phyloP scores from a whole-genome alignment of 139 green algal species.

The Chlorella sp. region DNA sequence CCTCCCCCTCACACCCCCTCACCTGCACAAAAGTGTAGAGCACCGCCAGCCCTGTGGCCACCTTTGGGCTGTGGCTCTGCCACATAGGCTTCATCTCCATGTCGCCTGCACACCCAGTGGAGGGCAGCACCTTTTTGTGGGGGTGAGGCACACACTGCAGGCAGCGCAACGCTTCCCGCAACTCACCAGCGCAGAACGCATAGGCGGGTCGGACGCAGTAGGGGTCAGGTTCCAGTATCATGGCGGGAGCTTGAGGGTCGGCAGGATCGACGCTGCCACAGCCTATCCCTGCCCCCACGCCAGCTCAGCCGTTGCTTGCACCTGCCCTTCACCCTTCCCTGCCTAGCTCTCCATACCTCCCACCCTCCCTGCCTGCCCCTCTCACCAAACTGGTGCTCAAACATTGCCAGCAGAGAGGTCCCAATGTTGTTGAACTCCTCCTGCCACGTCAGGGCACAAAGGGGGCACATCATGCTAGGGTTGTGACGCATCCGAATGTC shows the following conservation, averaged over 20 bases:
- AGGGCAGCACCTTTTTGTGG: not conserved
- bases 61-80: slow-evolving; percentile 28
- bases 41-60: slow-evolving; percentile 32
- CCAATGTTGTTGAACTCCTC: slow-evolving; percentile 29
- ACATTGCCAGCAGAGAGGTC: slow-evolving; percentile 35
- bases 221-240: no score
- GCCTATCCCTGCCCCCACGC: no score
- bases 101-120: slow-evolving; percentile 2
- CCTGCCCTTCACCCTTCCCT: not conserved
- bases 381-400: slow-evolving; percentile 32
- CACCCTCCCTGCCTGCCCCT: not conserved
- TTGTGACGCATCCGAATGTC: not conserved
- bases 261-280: no score
- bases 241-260: no score
- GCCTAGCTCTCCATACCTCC: not conserved
- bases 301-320: not conserved
- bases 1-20: no score
- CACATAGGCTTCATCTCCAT: slow-evolving; percentile 36
- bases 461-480: not conserved
- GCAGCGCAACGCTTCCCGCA: not conserved
- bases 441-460: not conserved
- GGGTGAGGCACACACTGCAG: no score
- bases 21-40: slow-evolving; percentile 40
- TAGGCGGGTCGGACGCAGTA: no score
- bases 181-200: no score